These are phyloP conservation scores for Saccharomycopsis lassenensis DNA, from an alignment of 805 yeast genomes.

Conservation along the genomic window DNA sequence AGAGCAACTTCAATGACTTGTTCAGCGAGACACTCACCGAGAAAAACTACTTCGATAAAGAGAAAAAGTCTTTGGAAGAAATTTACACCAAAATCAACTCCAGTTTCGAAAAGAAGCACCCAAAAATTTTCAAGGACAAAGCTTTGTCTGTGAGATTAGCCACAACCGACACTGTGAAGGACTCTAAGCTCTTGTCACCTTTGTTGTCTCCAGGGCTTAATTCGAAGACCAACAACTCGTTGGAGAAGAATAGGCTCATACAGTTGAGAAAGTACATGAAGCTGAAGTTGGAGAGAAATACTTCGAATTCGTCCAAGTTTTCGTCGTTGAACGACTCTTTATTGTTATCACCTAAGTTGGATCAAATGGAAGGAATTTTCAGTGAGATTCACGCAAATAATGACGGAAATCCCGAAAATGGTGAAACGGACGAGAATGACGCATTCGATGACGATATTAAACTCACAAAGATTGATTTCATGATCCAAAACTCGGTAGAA, in stretches of 20 bases:
- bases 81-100: conserved; percentile 35
- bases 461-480: conserved; percentile 43
- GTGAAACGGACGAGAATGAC: conserved; percentile 3
- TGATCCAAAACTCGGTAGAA: conserved; percentile 65
- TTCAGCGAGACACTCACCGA: conserved; percentile 62
- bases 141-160: conserved; percentile 22
- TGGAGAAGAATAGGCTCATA: conserved; percentile 35
- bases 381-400: conserved; percentile 10
- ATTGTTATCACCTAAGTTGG: conserved; percentile 15
- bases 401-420: neutral
- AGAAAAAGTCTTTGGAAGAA: conserved; percentile 56
- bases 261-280: conserved; percentile 51
- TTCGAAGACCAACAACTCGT: conserved; percentile 2
- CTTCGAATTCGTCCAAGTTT: conserved; percentile 25
- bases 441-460: conserved; percentile 22
- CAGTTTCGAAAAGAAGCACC: conserved; percentile 32
- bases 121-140: conserved; percentile 28
- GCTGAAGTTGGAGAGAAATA: conserved; percentile 34
- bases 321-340: conserved; percentile 14
- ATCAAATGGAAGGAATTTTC: conserved; percentile 14
- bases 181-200: conserved; percentile 11
- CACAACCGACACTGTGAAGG: conserved; percentile 17
- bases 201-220: conserved; percentile 11
- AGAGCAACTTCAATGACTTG: conserved; percentile 61
- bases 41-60: conserved; percentile 57